Evolutionary conservation across 1,139 yeast species (phyloP), one percentile per base, ranked within the genome.

Genomic region (Wickerhamomyces sp.): DNA sequence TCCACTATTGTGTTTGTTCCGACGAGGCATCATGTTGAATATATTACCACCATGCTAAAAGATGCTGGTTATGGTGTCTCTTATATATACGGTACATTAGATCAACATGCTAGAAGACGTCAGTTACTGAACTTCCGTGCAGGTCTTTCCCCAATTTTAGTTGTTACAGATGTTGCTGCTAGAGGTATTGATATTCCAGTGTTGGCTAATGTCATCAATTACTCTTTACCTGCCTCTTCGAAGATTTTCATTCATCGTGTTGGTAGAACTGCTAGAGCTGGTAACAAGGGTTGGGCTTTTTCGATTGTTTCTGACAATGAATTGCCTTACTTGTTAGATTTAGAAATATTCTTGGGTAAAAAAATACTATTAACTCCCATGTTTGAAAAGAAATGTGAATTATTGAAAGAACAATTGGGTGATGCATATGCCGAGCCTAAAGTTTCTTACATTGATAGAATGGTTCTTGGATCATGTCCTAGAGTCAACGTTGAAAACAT

Each of bases 201-300:
- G 44, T 74, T 92, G 58, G 96, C 97, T 13, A 90, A 92, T 56
- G 98, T 92, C 38, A 74, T 92, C 53, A 94, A 92, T 61, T 90
- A 78, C 61, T 80, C 96, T 1, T 70, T 92, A 43, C 98, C 99
- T 5, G 83, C 90, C 1, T 83, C 95, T 3, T 89, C 97, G 5
- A 92, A 94, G 61, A 85, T 90, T 43, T 94, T 92, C 62, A 78
- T 92, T 41, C 99, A 92, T 65, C 79, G 99, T 66, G 98, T 94
- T 38, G 99, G 99, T 63, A 81, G 99, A 74, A 92, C 99, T 34
- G 99, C 98, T 13, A 84, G 99, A 74, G 98, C 98, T 10, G 99
- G 99, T 60, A 83, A 89, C 58, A 79, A 78, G 51, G 99, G 99
- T 58, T 90, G 97, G 96, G 98, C 98, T 0, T 94, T 87, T 59